phyloP scores from a whole-genome alignment of 176 grass and related monocot genomes.

The Pontederia paniculata region DNA sequence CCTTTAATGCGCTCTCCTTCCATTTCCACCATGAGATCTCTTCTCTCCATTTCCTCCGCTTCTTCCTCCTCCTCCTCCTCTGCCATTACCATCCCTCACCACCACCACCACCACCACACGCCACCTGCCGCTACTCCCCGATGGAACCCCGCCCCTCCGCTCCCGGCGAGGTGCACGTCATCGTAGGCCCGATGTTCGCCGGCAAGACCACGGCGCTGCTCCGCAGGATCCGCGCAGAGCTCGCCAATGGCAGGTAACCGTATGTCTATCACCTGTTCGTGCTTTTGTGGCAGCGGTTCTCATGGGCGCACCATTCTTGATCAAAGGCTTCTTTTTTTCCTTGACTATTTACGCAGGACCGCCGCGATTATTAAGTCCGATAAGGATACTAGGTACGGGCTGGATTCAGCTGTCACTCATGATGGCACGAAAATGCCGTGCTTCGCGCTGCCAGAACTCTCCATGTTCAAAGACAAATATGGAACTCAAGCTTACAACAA shows the following conservation, averaged over 20 bases:
- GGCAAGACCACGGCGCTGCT: conserved; percentile 88
- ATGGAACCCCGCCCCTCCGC: conserved; percentile 19
- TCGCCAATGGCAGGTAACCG: conserved; percentile 51
- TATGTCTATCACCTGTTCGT: neutral
- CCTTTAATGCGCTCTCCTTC: neutral
- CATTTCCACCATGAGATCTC: conserved; percentile 4
- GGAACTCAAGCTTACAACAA: conserved; percentile 66
- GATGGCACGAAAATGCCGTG: conserved; percentile 73
- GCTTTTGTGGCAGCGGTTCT: neutral
- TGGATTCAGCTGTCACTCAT: conserved; percentile 79
- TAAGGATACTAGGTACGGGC: conserved; percentile 76
- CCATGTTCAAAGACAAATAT: conserved; percentile 59
- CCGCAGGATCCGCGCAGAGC: conserved; percentile 51
- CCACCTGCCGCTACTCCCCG: neutral
- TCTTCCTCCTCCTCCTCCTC: neutral
- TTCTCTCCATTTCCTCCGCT: neutral
- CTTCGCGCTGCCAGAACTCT: conserved; percentile 57
- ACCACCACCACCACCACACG: neutral
- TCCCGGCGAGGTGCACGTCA: conserved; percentile 77
- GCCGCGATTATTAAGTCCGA: conserved; percentile 74
- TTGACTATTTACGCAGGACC: conserved; percentile 33
- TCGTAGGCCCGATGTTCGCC: conserved; percentile 86
- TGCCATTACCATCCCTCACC: neutral
- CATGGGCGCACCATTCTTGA: neutral
- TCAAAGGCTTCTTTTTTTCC: conserved; percentile 1